Evolutionary conservation across 2,329 filamentous ascomycete species (phyloP).

Genomic region (Penicillium sp.): DNA sequence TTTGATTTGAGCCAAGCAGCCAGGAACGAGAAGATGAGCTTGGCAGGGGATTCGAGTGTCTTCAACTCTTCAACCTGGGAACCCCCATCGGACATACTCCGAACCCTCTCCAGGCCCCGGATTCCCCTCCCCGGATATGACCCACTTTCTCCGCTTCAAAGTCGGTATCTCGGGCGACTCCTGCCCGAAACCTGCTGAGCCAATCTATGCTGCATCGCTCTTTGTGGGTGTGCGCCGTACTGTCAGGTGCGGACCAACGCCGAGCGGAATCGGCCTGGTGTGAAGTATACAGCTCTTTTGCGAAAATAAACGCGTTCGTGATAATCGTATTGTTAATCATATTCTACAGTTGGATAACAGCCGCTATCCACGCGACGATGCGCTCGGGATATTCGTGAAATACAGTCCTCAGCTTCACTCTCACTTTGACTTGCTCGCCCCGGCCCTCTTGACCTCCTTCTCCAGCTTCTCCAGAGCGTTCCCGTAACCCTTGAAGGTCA

Average conservation of each 20-base stretch:
- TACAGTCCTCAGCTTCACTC: background rate
- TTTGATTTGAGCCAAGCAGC: background rate
- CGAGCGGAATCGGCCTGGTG: background rate
- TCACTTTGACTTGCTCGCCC: conserved; percentile 1
- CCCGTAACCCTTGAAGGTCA: conserved; percentile 32
- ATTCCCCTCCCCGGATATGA: conserved; percentile 1
- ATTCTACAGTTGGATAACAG: conserved; percentile 7
- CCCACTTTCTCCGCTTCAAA: background rate
- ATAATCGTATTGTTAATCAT: background rate
- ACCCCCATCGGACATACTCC: conserved; percentile 1
- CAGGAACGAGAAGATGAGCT: background rate
- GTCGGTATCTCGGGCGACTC: background rate
- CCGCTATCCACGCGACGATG: conserved; percentile 11
- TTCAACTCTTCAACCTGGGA: background rate
- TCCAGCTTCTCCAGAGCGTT: conserved; percentile 38
- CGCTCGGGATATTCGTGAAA: background rate
- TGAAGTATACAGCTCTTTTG: background rate
- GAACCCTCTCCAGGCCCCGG: conserved; percentile 2
- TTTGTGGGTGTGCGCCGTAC: no score
- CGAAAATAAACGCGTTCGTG: background rate
- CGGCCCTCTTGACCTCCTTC: conserved; percentile 33
- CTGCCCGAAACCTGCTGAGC: background rate
- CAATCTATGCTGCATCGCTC: no score
- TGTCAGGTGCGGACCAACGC: background rate
- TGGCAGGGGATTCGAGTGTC: background rate